phyloP scores from a whole-genome alignment of 208 protist species.

The Leishmania lainsoni region DNA sequence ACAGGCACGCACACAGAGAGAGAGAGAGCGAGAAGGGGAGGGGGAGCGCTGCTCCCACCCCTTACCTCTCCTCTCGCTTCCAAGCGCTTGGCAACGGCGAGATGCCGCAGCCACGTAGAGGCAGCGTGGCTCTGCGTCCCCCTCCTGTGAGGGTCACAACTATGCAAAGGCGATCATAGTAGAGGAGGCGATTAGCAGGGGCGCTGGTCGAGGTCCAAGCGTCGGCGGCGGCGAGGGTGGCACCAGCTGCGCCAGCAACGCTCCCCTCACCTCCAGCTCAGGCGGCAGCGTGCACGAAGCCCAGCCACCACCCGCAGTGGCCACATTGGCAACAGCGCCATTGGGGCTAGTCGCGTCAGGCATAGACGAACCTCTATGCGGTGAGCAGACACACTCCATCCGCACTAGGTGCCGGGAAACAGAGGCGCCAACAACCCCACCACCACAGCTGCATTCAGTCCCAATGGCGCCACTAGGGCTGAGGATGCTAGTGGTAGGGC shows the following conservation, averaged over 20 bases:
- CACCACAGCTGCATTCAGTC: background rate
- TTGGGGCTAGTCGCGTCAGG: background rate
- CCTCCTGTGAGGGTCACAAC: background rate
- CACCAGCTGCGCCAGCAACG: conserved; percentile 7
- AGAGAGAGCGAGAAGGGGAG: background rate
- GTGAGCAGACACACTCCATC: background rate
- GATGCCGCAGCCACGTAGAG: background rate
- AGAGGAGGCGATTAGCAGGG: background rate
- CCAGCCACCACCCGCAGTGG: background rate
- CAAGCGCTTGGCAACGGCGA: background rate
- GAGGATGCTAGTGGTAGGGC: background rate
- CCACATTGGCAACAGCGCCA: background rate
- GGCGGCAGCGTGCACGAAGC: conserved; percentile 10
- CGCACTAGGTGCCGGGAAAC: background rate
- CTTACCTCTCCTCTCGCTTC: background rate
- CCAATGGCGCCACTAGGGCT: background rate
- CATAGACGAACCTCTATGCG: background rate
- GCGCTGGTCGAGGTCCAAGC: background rate
- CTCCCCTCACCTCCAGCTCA: conserved; percentile 10
- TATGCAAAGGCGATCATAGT: conserved; percentile 4
- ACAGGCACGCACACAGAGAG: background rate
- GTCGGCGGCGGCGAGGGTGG: background rate
- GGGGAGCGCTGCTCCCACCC: background rate
- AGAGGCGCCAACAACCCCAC: background rate
- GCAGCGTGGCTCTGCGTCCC: background rate